phyloP scores from a whole-genome alignment of 1,284 basidiomycete species.

The Tausonia pullulans region DNA sequence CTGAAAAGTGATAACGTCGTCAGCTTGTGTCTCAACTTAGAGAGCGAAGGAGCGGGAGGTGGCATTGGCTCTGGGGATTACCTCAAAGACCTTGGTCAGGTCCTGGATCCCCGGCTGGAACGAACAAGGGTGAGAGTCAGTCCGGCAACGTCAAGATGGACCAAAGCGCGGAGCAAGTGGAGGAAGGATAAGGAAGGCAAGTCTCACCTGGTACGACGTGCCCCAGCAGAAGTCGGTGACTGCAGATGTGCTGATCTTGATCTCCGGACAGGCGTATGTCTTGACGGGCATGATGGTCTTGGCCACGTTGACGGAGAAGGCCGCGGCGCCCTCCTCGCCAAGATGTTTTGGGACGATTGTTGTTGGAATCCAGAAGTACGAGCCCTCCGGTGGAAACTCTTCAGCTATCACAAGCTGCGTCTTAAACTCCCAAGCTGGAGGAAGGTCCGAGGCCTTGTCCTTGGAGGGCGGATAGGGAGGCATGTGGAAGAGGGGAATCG shows the following conservation, averaged over 20 bases:
- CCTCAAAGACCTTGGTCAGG: conserved; percentile 68
- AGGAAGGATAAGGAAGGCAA: too few species aligned
- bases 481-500: conserved; percentile 55
- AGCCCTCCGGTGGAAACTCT: conserved; percentile 63
- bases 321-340: conserved; percentile 44
- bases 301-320: conserved; percentile 59
- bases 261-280: conserved; percentile 67
- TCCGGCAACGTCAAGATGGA: neutral
- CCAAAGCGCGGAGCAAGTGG: too few species aligned
- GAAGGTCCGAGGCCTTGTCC: conserved; percentile 11
- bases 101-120: conserved; percentile 69
- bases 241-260: conserved; percentile 53
- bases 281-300: conserved; percentile 95
- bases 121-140: conserved; percentile 40
- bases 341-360: conserved; percentile 48
- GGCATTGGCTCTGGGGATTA: neutral
- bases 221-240: conserved; percentile 80
- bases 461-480: conserved; percentile 36
- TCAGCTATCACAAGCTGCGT: conserved; percentile 81
- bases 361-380: conserved; percentile 61
- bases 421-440: conserved; percentile 50
- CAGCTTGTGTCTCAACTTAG: neutral
- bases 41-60: neutral
- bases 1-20: neutral
- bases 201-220: conserved; percentile 54